A percentile compares a stretch with the other conserved stretches of the same genome.
phyloP scores from a whole-genome alignment of 2,329 filamentous ascomycete species.

The Aschersonia sp. region DNA sequence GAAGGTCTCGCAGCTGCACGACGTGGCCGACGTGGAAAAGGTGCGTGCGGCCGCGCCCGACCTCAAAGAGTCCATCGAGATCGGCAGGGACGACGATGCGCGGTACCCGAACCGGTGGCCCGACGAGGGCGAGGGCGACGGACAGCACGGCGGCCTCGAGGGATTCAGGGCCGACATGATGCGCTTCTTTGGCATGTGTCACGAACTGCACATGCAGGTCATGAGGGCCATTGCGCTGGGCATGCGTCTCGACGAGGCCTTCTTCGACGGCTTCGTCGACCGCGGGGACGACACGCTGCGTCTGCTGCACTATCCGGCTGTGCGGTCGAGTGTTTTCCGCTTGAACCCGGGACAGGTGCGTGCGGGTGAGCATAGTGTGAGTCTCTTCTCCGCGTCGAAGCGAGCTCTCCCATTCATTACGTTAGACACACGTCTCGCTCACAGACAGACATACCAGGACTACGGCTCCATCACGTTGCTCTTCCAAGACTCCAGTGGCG shows the following conservation, averaged over 20 bases:
- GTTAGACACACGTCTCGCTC: too few species aligned
- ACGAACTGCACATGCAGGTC: slow-evolving; percentile 57
- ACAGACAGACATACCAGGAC: slow-evolving; percentile 18
- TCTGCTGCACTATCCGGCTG: slow-evolving; percentile 63
- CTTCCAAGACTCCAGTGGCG: slow-evolving; percentile 44
- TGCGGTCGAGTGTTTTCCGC: slow-evolving; percentile 50
- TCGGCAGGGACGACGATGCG: slow-evolving; percentile 43
- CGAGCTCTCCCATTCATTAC: neutral
- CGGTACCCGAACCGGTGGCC: slow-evolving; percentile 70
- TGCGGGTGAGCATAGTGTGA: slow-evolving; percentile 58
- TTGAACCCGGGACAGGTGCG: slow-evolving; percentile 56
- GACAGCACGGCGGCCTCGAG: slow-evolving; percentile 13
- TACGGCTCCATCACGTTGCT: slow-evolving; percentile 47
- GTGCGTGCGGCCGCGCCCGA: slow-evolving; percentile 45
- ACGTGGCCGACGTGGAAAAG: slow-evolving; percentile 40
- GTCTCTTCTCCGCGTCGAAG: slow-evolving; percentile 5
- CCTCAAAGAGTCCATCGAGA: slow-evolving; percentile 52
- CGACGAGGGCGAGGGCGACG: slow-evolving; percentile 19
- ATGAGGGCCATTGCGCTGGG: slow-evolving; percentile 80
- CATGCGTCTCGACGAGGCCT: slow-evolving; percentile 54
- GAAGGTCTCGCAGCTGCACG: slow-evolving; percentile 47
- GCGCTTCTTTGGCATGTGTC: slow-evolving; percentile 61
- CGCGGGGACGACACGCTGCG: slow-evolving; percentile 57
- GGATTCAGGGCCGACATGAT: slow-evolving; percentile 63
- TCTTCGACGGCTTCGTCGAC: slow-evolving; percentile 65